Evolutionary conservation across 345 rosid species (phyloP).

Genomic region (Euclidium syriacum): DNA sequence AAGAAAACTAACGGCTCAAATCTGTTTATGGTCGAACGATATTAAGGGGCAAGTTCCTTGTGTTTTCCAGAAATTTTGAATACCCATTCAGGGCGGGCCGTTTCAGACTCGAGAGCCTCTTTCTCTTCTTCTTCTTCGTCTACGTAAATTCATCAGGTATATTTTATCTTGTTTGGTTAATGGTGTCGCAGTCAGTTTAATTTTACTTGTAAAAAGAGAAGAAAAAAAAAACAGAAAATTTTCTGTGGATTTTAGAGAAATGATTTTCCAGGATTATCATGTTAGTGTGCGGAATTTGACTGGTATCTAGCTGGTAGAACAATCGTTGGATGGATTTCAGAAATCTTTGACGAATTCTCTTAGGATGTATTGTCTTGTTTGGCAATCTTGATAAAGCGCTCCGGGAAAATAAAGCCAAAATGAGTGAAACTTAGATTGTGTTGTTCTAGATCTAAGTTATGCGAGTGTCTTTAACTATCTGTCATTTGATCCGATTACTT

Average conservation of each 20-base stretch:
- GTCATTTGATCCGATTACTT: background rate
- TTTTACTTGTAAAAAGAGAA: background rate
- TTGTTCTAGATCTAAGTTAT: background rate
- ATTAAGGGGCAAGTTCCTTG: slow-evolving; percentile 14
- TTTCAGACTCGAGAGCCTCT: background rate
- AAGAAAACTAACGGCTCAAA: slow-evolving; percentile 22
- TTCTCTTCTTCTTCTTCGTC: slow-evolving; percentile 12
- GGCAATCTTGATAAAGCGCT: too few species aligned
- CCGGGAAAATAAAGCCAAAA: too few species aligned
- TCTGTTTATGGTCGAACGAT: slow-evolving; percentile 5
- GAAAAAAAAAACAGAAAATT: background rate
- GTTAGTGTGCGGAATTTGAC: too few species aligned
- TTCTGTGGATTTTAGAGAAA: too few species aligned
- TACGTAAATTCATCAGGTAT: slow-evolving; percentile 16
- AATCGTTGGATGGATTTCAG: too few species aligned
- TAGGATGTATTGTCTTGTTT: too few species aligned
- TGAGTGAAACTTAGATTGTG: background rate
- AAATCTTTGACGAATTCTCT: too few species aligned
- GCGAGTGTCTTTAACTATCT: background rate
- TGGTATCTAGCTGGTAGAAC: too few species aligned
- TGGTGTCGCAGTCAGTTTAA: background rate
- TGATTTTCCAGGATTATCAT: too few species aligned
- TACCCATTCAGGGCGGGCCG: background rate
- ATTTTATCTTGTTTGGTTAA: background rate
- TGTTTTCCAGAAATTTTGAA: slow-evolving; percentile 14